Evolutionary conservation across 2,329 filamentous ascomycete genomes (phyloP), one percentile per base, ranked within the genome.

Genomic region (Metarhizium brunneum): DNA sequence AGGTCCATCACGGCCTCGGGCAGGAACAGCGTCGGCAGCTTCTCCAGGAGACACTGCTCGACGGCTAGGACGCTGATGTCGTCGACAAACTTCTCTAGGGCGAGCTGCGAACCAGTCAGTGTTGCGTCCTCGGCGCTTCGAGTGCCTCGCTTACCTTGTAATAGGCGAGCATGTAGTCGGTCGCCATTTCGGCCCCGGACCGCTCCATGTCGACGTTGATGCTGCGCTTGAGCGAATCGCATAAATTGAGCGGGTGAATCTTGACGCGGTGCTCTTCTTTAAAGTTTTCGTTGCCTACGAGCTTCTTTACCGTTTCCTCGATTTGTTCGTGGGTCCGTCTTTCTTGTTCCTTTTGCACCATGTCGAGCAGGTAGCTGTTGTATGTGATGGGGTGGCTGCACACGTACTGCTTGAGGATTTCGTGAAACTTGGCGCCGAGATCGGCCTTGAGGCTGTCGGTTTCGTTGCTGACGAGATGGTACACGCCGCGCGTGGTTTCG

Each of bases 321-420:
- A 64, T 51, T 13, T 53, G n/a, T 1, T 6, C 4, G 2, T 25
- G 53, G 5, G 57, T 45, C 7, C 64, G 53, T 2, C 60, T 20
- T 1, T 35, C 30, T 5, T 66, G 65, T 30, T 65, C 54, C 1
- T 64, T 61, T 35, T 71, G 65, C 1, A 79, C 63, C 1, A 61
- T 66, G 14, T 76, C 65, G 0, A 68, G 69, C 30, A 76, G 78
- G 40, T 77, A 66, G 16, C 74, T 65, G 45, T 82, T 80, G 58
- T 83, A 83, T 0, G 79, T 84, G 40, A 81, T 78, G 0, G 77
- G 78, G 59, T 81, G 76, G 1, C 54, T 51, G 1, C 54, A n/a
- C 1, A 16, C 14, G 45, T 56, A 51, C 29, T 50, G 56, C 20
- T 13, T 18, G 1, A 58, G 54, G 35, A 58, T 11, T 42, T 58